These are phyloP conservation scores for Pseudozyma thailandica DNA, from an alignment of 1,284 basidiomycete genomes.

Conservation along the genomic window DNA sequence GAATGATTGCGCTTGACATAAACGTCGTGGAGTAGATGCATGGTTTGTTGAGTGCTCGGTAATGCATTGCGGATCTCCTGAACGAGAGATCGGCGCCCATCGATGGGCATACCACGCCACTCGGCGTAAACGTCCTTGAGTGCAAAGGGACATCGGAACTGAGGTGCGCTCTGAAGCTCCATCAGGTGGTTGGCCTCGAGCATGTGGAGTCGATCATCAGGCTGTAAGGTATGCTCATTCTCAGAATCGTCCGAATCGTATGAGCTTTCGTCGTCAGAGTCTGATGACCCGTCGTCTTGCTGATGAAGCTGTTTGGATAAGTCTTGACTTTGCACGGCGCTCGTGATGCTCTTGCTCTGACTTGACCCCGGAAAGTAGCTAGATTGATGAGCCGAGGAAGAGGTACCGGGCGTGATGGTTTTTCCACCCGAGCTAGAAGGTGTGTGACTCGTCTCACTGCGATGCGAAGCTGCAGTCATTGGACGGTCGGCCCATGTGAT, in stretches of 20 bases:
- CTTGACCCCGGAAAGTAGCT: not conserved
- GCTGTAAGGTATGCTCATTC: not conserved
- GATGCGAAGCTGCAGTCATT: slow-evolving; percentile 19
- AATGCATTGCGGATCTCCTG: slow-evolving; percentile 24
- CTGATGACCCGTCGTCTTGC: not conserved
- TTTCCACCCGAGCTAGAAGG: slow-evolving; percentile 25
- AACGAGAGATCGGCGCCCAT: slow-evolving; percentile 11
- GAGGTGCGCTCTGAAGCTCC: slow-evolving; percentile 26
- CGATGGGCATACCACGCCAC: slow-evolving; percentile 22
- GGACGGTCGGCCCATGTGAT: slow-evolving; percentile 18
- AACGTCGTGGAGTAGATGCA: slow-evolving; percentile 33
- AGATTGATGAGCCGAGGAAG: slow-evolving; percentile 16
- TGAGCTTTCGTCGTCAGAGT: slow-evolving; percentile 11
- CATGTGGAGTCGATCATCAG: slow-evolving; percentile 20
- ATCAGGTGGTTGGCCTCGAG: slow-evolving; percentile 25
- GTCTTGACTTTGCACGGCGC: not conserved
- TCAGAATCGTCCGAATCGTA: slow-evolving; percentile 20
- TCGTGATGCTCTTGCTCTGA: not conserved
- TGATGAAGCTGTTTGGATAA: not conserved
- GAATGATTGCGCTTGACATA: slow-evolving; percentile 32
- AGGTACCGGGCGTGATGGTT: slow-evolving; percentile 29
- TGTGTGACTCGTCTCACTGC: slow-evolving; percentile 15
- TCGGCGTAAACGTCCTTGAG: slow-evolving; percentile 43
- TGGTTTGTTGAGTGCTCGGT: slow-evolving; percentile 14
- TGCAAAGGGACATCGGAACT: slow-evolving; percentile 34